Evolutionary conservation across 1,284 basidiomycete genomes (phyloP), one percentile per base, ranked within the genome.

Genomic region (Tranzscheliella williamsii): DNA sequence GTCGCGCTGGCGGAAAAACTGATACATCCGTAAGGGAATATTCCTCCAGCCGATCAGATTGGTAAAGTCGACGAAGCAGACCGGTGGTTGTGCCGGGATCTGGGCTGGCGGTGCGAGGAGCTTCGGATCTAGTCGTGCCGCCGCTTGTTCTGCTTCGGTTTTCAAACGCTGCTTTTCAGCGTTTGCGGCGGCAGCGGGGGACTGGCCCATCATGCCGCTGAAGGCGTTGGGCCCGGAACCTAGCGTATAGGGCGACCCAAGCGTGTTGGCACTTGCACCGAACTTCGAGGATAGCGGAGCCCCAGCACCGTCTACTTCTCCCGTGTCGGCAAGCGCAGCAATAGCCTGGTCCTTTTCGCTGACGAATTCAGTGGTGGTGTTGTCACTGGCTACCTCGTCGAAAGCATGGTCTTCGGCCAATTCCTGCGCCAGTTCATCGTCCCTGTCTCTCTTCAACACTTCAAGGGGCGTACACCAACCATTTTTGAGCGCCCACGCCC

Each of bases 1-100:
- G 43, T 85, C 80, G n/a, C 91, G 86, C 75, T 89, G 86, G 72
- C 91, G 92, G 82, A 96, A 97, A 79, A 91, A 94, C 67, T 87
- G 87, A 83, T 85, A 87, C 45, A 96, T 85, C 87, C 95, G 93
- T 61, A 84, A 79, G 4, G 93, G 92, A 54, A 96, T 87, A 72
- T 91, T 89, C 30, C 82, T 83, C 78, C 95, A 85, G 13, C 94
- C 93, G 46, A 96, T 84, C 65, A 88, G 83, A 73, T 94, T 88
- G 43, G 84, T 83, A 79, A 90, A 96, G n/a, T 89, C 85, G 24
- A 96, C 86, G 46, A 96, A 83, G 40, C 93, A 84, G 47, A 96
- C 80, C 2, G 93, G 88, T 0, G 93, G 88, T 41, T 88, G 86
- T 0, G 84, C 81, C 2, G 91, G 89, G 38, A 96, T 84, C 5